These are phyloP conservation scores for Elongisporangium senticosum DNA, from an alignment of 352 stramenopile species.

Conservation along the genomic window DNA sequence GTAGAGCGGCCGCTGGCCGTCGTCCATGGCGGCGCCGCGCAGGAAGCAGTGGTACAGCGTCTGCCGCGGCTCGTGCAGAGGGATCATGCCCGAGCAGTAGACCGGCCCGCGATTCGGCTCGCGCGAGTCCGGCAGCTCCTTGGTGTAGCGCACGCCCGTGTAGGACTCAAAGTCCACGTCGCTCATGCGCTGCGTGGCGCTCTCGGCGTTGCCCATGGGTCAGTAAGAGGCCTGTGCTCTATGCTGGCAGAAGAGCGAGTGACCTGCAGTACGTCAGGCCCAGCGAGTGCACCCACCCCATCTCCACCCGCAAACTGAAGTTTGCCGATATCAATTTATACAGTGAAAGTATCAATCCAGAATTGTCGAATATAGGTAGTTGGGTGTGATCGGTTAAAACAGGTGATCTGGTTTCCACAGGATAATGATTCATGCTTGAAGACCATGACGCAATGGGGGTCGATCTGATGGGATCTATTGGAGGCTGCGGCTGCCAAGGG, in stretches of 20 bases:
- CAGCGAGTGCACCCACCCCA: neutral
- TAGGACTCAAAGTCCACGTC: conserved; percentile 10
- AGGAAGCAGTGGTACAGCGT: conserved; percentile 20
- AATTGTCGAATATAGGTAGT: too few species aligned
- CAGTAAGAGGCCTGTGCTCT: neutral
- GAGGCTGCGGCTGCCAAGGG: neutral
- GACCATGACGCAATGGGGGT: too few species aligned
- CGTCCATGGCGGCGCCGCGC: conserved; percentile 11
- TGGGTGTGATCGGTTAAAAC: too few species aligned
- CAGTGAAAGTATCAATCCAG: neutral
- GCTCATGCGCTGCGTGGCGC: neutral
- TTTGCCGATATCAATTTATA: neutral
- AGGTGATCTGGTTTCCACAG: too few species aligned
- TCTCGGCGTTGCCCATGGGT: neutral
- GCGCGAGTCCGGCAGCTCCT: conserved; percentile 17
- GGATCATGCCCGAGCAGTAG: conserved; percentile 8
- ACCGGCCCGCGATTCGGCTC: conserved; percentile 15
- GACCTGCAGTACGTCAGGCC: neutral
- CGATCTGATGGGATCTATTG: neutral
- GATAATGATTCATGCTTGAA: too few species aligned
- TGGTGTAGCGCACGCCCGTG: conserved; percentile 16
- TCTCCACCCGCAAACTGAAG: neutral
- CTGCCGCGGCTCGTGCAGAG: conserved; percentile 4
- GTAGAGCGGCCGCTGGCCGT: conserved; percentile 24
- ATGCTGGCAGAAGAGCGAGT: neutral